These are phyloP conservation scores for Capsella rubella DNA, from an alignment of 441 rosid species.

Conservation along the genomic window DNA sequence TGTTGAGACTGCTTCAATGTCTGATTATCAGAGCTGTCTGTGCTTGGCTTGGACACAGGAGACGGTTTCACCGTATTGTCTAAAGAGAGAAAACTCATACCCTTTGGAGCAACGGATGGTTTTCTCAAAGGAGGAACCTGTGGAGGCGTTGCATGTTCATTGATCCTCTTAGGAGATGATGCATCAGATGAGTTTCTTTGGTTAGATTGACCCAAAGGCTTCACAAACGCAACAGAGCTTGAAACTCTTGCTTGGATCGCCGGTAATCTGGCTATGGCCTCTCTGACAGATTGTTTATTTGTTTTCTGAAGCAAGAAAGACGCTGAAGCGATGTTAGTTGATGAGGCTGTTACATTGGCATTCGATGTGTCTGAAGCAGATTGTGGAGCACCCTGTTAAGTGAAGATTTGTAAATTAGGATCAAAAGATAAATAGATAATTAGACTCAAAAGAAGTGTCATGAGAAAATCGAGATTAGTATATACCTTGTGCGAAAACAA, in stretches of 20 bases:
- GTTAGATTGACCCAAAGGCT: constrained; percentile 48
- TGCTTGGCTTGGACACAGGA: constrained; percentile 20
- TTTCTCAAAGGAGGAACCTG: constrained; percentile 45
- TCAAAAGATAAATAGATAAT: constrained; percentile 38
- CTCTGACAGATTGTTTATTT: constrained; percentile 49
- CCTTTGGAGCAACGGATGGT: constrained; percentile 57
- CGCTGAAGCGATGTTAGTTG: constrained; percentile 39
- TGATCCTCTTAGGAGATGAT: constrained; percentile 50
- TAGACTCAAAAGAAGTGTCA: background rate
- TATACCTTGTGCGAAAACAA: constrained; percentile 91
- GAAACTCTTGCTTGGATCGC: constrained; percentile 56
- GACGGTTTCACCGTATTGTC: constrained; percentile 41
- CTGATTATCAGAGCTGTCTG: constrained; percentile 34
- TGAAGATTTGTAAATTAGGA: constrained; percentile 48
- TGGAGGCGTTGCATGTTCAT: constrained; percentile 38
- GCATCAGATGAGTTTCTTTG: constrained; percentile 35
- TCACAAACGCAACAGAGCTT: constrained; percentile 49
- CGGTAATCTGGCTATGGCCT: constrained; percentile 46
- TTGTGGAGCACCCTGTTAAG: constrained; percentile 40
- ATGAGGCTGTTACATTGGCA: constrained; percentile 38
- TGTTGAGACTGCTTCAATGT: constrained; percentile 47
- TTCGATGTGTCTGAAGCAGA: constrained; percentile 43
- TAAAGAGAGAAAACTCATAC: constrained; percentile 87
- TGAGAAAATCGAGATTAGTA: constrained; percentile 12
- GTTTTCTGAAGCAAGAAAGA: constrained; percentile 48